phyloP scores from a whole-genome alignment of 768 basidiomycete species.

The Dioszegia crocea region DNA sequence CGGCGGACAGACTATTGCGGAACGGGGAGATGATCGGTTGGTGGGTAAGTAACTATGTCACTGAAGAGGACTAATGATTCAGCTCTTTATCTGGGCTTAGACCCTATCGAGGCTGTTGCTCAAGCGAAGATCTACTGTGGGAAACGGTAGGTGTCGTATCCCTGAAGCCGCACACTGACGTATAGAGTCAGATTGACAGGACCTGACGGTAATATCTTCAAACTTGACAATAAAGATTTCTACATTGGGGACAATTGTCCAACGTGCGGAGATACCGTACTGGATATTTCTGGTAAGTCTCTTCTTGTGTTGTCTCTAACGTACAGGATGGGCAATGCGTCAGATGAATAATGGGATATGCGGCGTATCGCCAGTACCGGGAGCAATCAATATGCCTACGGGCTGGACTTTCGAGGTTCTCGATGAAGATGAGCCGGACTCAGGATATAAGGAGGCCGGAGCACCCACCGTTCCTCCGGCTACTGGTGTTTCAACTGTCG shows the following conservation, averaged over 20 bases:
- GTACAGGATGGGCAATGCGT: background rate
- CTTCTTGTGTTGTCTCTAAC: background rate
- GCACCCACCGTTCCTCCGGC: too few relatives aligned
- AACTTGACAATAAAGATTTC: conserved; percentile 4
- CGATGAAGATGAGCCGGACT: background rate
- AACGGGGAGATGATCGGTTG: conserved; percentile 1
- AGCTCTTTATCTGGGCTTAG: too few relatives aligned
- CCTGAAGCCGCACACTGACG: too few relatives aligned
- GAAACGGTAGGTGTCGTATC: background rate
- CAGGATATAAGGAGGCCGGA: background rate
- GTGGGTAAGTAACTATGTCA: background rate
- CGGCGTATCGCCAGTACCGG: background rate
- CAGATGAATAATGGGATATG: background rate
- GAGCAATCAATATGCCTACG: background rate
- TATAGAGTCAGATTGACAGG: background rate
- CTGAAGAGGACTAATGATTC: background rate
- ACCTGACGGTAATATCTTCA: background rate
- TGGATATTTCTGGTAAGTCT: conserved; percentile 4
- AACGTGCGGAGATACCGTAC: background rate
- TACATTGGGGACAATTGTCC: conserved; percentile 3
- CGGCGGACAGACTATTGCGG: background rate
- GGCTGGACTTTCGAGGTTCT: conserved; percentile 2
- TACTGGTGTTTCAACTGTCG: background rate
- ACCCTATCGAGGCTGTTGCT: too few relatives aligned
- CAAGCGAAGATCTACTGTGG: conserved; percentile 1